phyloP scores from a whole-genome alignment of 78 protist genomes.

The Acrasis kona region DNA sequence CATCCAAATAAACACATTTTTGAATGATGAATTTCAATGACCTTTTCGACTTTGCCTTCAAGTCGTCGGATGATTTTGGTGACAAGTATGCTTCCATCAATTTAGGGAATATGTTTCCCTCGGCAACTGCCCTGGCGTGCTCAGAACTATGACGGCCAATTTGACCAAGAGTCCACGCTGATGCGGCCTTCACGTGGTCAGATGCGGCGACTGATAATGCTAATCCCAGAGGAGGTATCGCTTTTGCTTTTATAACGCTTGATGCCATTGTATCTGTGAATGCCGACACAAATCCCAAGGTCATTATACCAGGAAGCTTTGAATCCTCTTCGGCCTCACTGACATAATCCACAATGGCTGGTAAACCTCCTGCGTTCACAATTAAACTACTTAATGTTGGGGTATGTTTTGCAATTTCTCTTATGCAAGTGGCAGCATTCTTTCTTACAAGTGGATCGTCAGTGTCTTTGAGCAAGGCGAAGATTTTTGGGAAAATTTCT shows the following conservation, averaged over 20 bases:
- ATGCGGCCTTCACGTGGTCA: slow-evolving; percentile 67
- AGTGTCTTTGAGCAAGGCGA: slow-evolving; percentile 65
- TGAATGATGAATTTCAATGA: slow-evolving; percentile 68
- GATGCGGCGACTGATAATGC: slow-evolving; percentile 59
- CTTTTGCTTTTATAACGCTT: slow-evolving; percentile 56
- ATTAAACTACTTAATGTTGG: slow-evolving; percentile 74
- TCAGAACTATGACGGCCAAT: slow-evolving; percentile 79
- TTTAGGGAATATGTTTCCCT: slow-evolving; percentile 53
- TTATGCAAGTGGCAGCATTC: slow-evolving; percentile 75
- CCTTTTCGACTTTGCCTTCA: slow-evolving; percentile 58
- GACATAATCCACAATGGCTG: slow-evolving; percentile 76
- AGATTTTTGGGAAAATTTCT: slow-evolving; percentile 72
- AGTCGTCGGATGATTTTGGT: slow-evolving; percentile 48
- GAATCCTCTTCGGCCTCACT: slow-evolving; percentile 51
- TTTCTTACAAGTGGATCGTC: slow-evolving; percentile 68
- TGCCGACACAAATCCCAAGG: slow-evolving; percentile 83
- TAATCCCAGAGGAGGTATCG: slow-evolving; percentile 53
- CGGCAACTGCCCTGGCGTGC: slow-evolving; percentile 77
- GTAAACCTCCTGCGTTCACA: slow-evolving; percentile 77
- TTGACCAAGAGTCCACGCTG: slow-evolving; percentile 74
- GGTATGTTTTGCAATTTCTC: slow-evolving; percentile 83
- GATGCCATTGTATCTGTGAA: slow-evolving; percentile 69
- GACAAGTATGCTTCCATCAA: slow-evolving; percentile 36
- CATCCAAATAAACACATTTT: slow-evolving; percentile 58
- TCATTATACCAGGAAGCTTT: slow-evolving; percentile 81